phyloP scores from a whole-genome alignment of 495 filamentous ascomycete genomes.

The Baudoinia panamericana region DNA sequence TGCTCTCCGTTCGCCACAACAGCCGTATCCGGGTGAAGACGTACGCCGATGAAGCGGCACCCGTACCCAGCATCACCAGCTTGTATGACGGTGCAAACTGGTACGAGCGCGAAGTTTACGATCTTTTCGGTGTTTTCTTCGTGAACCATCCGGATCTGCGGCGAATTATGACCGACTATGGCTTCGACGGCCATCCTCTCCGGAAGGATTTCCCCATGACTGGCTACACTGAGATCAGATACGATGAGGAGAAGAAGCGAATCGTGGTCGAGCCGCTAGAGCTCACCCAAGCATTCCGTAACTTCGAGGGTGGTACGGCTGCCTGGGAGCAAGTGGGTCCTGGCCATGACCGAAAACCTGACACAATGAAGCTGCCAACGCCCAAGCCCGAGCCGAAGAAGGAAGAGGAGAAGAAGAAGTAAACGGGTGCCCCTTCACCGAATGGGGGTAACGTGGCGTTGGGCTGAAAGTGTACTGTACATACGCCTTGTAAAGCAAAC shows the following conservation, averaged over 20 bases:
- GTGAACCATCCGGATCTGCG: constrained; percentile 86
- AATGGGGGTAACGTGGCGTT: no score
- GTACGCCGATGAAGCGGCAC: constrained; percentile 92
- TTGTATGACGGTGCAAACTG: constrained; percentile 94
- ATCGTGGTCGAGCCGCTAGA: constrained; percentile 96
- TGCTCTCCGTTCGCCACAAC: constrained; percentile 91
- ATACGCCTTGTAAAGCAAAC: constrained; percentile 2
- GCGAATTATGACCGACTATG: constrained; percentile 99
- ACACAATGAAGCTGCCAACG: constrained; percentile 85
- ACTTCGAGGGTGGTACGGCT: constrained; percentile 65
- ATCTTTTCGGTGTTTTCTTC: constrained; percentile 97
- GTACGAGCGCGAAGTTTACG: constrained; percentile 97
- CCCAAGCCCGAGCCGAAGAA: constrained; percentile 87
- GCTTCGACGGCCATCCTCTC: constrained; percentile 94
- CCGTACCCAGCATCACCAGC: constrained; percentile 72
- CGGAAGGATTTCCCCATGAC: constrained; percentile 97
- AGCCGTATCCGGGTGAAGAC: constrained; percentile 96
- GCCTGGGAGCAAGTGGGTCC: constrained; percentile 85
- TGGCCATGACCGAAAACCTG: constrained; percentile 67
- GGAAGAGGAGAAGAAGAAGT: constrained; percentile 72
- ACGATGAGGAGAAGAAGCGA: constrained; percentile 98
- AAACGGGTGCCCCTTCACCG: no score
- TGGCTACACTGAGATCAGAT: constrained; percentile 95
- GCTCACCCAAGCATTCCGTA: constrained; percentile 96
- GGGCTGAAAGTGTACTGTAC: constrained; percentile 7